These are phyloP conservation scores for Macrophomina pseudophaseolina DNA, from an alignment of 2,329 filamentous ascomycete species.

Conservation along the genomic window DNA sequence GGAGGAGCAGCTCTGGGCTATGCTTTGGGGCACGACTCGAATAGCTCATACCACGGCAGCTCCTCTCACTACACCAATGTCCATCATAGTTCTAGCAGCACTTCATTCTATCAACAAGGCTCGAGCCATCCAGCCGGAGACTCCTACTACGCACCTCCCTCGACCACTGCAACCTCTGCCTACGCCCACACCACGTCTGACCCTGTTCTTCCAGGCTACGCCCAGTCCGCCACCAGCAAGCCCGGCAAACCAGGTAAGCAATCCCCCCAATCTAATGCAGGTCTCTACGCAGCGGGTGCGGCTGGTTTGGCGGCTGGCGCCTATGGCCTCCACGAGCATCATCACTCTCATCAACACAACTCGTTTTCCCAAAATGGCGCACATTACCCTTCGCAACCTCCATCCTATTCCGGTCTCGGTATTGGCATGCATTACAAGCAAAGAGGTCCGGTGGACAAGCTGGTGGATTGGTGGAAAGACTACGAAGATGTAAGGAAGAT, in stretches of 20 bases:
- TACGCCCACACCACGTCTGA: constrained; percentile 33
- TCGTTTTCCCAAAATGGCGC: constrained; percentile 32
- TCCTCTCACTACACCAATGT: constrained; percentile 25
- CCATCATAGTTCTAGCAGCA: constrained; percentile 23
- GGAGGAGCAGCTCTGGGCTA: constrained; percentile 51
- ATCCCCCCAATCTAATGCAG: constrained; percentile 49
- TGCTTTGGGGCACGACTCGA: constrained; percentile 39
- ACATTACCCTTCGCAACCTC: constrained; percentile 6
- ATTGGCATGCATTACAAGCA: constrained; percentile 59
- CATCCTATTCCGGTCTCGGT: constrained; percentile 4
- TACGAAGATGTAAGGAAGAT: constrained; percentile 68
- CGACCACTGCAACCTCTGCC: constrained; percentile 1
- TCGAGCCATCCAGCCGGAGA: constrained; percentile 27
- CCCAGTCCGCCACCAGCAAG: constrained; percentile 40
- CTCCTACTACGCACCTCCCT: neutral
- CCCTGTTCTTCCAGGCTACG: constrained; percentile 34
- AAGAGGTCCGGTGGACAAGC: constrained; percentile 59
- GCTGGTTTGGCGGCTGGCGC: constrained; percentile 53
- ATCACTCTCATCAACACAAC: constrained; percentile 40
- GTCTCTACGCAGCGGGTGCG: constrained; percentile 53
- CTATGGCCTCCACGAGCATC: constrained; percentile 51
- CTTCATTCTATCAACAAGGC: constrained; percentile 37
- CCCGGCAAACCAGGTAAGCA: constrained; percentile 50
- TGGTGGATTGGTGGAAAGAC: constrained; percentile 67
- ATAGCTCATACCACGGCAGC: constrained; percentile 30